phyloP scores from a whole-genome alignment of 2,329 filamentous ascomycete species.

The Nigrospora oryzae region DNA sequence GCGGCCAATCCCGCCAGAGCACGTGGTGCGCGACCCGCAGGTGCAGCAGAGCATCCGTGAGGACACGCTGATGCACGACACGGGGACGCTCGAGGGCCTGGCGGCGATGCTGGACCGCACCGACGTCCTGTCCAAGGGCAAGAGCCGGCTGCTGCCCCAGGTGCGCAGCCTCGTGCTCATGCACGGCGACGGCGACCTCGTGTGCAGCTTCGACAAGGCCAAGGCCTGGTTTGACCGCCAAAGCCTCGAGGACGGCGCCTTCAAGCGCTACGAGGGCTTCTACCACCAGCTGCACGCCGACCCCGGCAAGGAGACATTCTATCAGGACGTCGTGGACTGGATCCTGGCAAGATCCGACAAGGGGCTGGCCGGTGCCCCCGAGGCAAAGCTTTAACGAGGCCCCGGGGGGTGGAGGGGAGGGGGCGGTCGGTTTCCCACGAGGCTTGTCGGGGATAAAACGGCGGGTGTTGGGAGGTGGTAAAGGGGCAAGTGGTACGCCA shows the following conservation, averaged over 20 bases:
- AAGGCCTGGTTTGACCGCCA: conserved; percentile 54
- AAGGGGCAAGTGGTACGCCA: too few relatives aligned
- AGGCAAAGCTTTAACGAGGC: neutral
- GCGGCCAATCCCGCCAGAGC: conserved; percentile 53
- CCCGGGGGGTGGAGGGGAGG: too few relatives aligned
- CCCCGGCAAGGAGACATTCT: conserved; percentile 41
- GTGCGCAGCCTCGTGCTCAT: conserved; percentile 61
- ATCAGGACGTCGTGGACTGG: conserved; percentile 57
- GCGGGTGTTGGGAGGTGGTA: too few relatives aligned
- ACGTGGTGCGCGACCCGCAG: conserved; percentile 59
- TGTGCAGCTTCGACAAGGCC: conserved; percentile 57
- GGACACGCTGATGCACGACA: conserved; percentile 72
- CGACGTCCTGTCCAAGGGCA: conserved; percentile 47
- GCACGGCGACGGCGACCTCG: conserved; percentile 68
- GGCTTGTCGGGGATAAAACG: too few relatives aligned
- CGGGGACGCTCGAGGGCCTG: conserved; percentile 76
- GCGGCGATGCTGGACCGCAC: conserved; percentile 71
- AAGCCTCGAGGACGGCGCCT: conserved; percentile 56
- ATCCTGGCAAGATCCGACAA: conserved; percentile 39
- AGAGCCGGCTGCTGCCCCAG: conserved; percentile 38
- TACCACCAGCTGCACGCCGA: conserved; percentile 70
- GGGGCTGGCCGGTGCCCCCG: neutral
- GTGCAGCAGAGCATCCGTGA: conserved; percentile 51
- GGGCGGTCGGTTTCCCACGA: too few relatives aligned
- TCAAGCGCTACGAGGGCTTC: conserved; percentile 67